phyloP scores from a whole-genome alignment of 2,329 filamentous ascomycete genomes.

The Emergomyces africanus region DNA sequence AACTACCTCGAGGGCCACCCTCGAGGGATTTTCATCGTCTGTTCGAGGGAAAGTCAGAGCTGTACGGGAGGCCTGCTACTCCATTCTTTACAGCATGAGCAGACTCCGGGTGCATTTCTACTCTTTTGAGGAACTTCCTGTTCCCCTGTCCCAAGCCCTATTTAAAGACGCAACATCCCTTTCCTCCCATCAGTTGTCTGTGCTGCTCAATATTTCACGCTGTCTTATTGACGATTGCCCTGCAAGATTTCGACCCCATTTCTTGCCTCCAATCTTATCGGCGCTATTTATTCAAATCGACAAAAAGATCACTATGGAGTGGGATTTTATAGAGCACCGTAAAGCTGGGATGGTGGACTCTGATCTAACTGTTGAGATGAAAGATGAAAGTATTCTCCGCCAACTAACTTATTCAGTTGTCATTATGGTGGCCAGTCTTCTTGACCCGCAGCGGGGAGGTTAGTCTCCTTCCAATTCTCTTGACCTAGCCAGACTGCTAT shows the following conservation, averaged over 20 bases:
- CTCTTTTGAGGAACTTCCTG: constrained; percentile 71
- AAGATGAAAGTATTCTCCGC: constrained; percentile 85
- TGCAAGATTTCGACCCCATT: constrained; percentile 59
- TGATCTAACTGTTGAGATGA: constrained; percentile 91
- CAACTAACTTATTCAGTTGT: constrained; percentile 88
- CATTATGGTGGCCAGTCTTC: constrained; percentile 76
- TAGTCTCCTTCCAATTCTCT: constrained; percentile 22
- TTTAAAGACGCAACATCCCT: constrained; percentile 71
- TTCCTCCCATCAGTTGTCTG: constrained; percentile 85
- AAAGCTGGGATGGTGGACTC: constrained; percentile 54
- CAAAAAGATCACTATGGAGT: constrained; percentile 73
- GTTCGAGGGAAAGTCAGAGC: constrained; percentile 80
- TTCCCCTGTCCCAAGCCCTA: constrained; percentile 68
- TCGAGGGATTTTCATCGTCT: constrained; percentile 88
- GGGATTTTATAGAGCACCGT: constrained; percentile 57
- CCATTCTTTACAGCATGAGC: constrained; percentile 88
- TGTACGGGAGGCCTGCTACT: constrained; percentile 86
- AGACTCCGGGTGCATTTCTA: constrained; percentile 81
- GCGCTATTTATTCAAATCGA: constrained; percentile 79
- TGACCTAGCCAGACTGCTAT: constrained; percentile 1
- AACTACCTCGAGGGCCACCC: constrained; percentile 71
- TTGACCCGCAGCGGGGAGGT: constrained; percentile 59
- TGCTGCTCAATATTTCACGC: constrained; percentile 77
- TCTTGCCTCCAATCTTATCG: constrained; percentile 72
- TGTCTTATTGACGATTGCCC: constrained; percentile 90